These are phyloP conservation scores for Amauroascus verrucosus DNA, from an alignment of 2,329 filamentous ascomycete species.

Conservation along the genomic window DNA sequence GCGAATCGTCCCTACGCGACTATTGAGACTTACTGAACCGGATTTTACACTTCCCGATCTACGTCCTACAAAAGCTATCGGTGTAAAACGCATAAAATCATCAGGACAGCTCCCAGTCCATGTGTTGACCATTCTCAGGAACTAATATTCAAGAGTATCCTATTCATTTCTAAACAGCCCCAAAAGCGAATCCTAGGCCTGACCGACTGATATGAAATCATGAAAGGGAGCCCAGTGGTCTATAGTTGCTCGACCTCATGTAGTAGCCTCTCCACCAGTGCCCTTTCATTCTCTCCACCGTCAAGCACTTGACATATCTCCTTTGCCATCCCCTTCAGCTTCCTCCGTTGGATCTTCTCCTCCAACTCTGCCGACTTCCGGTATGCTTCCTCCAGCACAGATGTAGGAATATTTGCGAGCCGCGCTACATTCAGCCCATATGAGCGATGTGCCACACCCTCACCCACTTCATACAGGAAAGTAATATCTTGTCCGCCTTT, in stretches of 20 bases:
- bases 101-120: no score
- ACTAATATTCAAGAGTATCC: neutral
- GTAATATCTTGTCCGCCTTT: constrained; percentile 61
- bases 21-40: no score
- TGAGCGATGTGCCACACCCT: constrained; percentile 83
- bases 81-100: no score
- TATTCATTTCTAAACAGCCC: neutral
- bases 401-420: constrained; percentile 66
- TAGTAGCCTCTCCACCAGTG: constrained; percentile 31
- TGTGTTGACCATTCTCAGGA: neutral
- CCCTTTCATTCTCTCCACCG: constrained; percentile 14
- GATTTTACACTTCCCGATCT: no score
- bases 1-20: neutral
- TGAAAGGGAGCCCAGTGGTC: neutral
- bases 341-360: constrained; percentile 54
- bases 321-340: constrained; percentile 40
- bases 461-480: constrained; percentile 84
- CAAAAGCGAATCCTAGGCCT: neutral
- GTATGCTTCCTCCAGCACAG: constrained; percentile 69
- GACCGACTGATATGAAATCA: neutral
- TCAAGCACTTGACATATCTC: constrained; percentile 19
- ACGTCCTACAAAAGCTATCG: no score
- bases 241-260: constrained; percentile 38
- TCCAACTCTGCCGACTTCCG: constrained; percentile 73
- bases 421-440: constrained; percentile 91